Evolutionary conservation across 2,329 filamentous ascomycete species (phyloP), one percentile per base, ranked within the genome.

Genomic region (Leptographium flavum): DNA sequence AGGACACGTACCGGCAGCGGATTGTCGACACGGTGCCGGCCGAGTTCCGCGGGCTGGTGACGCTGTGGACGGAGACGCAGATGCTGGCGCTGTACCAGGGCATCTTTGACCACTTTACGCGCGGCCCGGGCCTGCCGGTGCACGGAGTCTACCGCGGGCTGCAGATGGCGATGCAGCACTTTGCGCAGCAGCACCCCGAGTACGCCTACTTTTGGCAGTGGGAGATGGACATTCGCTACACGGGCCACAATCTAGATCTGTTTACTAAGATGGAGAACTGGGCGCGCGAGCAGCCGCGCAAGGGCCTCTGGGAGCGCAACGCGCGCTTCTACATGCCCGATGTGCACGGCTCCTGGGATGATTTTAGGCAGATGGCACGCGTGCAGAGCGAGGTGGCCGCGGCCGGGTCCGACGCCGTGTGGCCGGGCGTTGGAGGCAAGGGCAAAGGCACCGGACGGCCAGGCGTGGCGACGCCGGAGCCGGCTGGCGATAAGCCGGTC

Each of bases 181-280:
- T 96, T 59, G 85, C 88, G 6, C 79, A 88, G 57, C 74, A 78
- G 55, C 87, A 94, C 61, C 83, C 85, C 1, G 87, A 94, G 60
- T 94, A 88, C 57, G 86, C 93, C 40, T 85, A 79, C 63, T 87
- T 87, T 62, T 94, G 87, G 87, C 85, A 94, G 53, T 93, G 87
- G 85, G 87, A 94, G 61, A 90, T 94, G 81, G 87, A 94, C 56
- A 78, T 88, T 38, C 80, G 87, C 27, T 94, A 93, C 60, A 92
- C 83, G 0, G 87, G 87, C 31, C 87, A 94, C 62, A 90, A 84
- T 66, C 87, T 83, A 52, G 76, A 85, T 49, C 62, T 86, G 19
- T 74, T 90, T 56, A 73, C 77, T 52, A 81, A 81, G 57, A 65
- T 87, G 32, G 72, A 76, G 54, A 64, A 67, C 38, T 92, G 83